Base-by-base conservation (phyloP, 2,329 filamentous ascomycete species). In the Talaromyces funiculosus region DNA sequence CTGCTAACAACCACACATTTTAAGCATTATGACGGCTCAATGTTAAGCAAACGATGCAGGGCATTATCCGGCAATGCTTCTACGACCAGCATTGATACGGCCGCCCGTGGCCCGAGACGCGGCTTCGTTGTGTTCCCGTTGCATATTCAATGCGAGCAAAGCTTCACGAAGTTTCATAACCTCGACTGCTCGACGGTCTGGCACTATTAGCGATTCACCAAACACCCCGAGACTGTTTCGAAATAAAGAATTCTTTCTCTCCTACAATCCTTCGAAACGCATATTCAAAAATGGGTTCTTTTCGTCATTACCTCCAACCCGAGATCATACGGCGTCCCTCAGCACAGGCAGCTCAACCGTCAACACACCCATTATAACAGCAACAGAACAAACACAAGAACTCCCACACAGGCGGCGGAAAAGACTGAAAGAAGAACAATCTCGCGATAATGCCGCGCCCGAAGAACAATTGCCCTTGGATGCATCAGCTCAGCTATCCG, bases 401-500 rank as follows among this genome's bases (percentile, higher is more conserved):
- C 67, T 76, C 37, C 76, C 77, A 40, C 76, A 78, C 65, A 70
- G 76, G 56, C 68, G 75, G 57, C 75, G 77, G 59, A 78, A 78
- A 66, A 71, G 76, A 35, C 66, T 77, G 64, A 78, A 77, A 66
- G 69, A 72, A 31, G 67, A 24, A 18, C 18, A 54, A 40, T 54
- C 51, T 54, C 33, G 22, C 3, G 35, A 54, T 3, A 31, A 53
- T 35, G 51, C 16, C 12, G 57, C 37, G 2, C 26, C 51, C 38
- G 64, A 59, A 37, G 68, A 59, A 72, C 68, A 22, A 69, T 67
- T 84, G 5, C 81, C 84, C 7, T 82, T 77, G 18, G 85, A 88
- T 73, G 85, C 85, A 14, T 87, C 85, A 0, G 82, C 84, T 22
- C 81, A 80, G 63, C 74, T 88, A 42, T 84, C 85, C 6, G 79